Base-by-base conservation (phyloP, 331 rosid species). In the Acacia concinna region DNA sequence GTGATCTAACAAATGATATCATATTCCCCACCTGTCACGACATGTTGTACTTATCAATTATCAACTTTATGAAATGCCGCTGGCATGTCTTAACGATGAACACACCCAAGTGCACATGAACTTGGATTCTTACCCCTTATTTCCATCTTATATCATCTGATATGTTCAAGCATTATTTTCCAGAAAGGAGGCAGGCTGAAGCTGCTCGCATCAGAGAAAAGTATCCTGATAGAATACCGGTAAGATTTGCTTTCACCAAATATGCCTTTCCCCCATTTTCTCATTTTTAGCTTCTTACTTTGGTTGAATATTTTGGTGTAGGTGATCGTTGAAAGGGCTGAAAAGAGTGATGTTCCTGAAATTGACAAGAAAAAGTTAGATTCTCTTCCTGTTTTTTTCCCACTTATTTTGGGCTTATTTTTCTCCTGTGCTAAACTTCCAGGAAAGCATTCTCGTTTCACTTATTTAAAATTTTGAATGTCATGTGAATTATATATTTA, bases 261-360 rank as follows among this genome's bases (percentile, higher is more conserved):
- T 41, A 25, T 9, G 23, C 52, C 25, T 5, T 71, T 13, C n/a
- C 14, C 47, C 0, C 21, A 13, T 66, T 28, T 34, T 59, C 25
- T 4, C 59, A 7, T 75, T 71, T 15, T 8, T 49, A 75, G 76
- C 23, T 64, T 74, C 51, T 77, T 80, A 35, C 71, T 78, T 13
- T 78, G 73, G 68, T 69, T 54, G 54, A 3, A 44, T 8, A 27
- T 70, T 79, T 18, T 31, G 62, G 47, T 82, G 84, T 70, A 92
- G 98, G 97, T 94, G 81, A 90, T 94, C 76, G 96, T 94, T 60
- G 97, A 94, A 85, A 90, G 88, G 85, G 97, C 93, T 75, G 92
- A 88, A 46, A 90, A 94, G 88, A 92, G 87, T 82, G 94, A 90
- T 62, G 93, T 90, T 70, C 98, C 96, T 67, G 94, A 92, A 75